These are phyloP conservation scores for Cunninghamia lanceolata DNA, from an alignment of 75 land plant species.

Conservation along the genomic window DNA sequence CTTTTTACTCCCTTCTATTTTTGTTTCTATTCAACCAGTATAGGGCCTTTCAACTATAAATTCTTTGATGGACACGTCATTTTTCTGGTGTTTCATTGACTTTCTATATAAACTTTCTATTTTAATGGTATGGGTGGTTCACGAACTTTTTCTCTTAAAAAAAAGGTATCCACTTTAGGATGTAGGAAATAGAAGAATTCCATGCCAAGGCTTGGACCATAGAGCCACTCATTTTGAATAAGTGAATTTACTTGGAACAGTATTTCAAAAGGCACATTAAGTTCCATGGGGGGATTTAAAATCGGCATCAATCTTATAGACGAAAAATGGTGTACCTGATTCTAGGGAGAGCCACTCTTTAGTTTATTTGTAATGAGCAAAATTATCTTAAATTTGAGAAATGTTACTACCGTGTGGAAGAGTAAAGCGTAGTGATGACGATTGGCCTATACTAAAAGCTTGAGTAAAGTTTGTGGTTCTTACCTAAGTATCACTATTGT, in stretches of 20 bases:
- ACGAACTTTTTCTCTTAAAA: no score
- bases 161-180: slow-evolving; percentile 20
- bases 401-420: slow-evolving; percentile 27
- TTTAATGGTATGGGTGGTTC: no score
- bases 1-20: no score
- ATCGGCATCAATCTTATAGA: background rate
- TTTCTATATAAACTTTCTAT: no score
- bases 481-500: slow-evolving; percentile 46
- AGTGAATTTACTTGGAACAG: slow-evolving; percentile 48
- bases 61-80: no score
- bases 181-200: slow-evolving; percentile 48
- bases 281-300: background rate
- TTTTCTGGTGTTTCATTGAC: no score
- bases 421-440: slow-evolving; percentile 62
- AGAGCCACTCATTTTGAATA: slow-evolving; percentile 59
- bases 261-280: background rate
- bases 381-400: slow-evolving; percentile 27
- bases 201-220: slow-evolving; percentile 49
- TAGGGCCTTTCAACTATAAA: no score
- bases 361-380: slow-evolving; percentile 44
- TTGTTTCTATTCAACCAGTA: no score
- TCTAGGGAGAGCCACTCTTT: slow-evolving; percentile 15
- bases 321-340: slow-evolving; percentile 23
- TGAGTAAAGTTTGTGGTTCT: slow-evolving; percentile 77
- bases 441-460: slow-evolving; percentile 62